Evolutionary conservation across 2,329 filamentous ascomycete genomes (phyloP).

Genomic region (Esteya vermicola): DNA sequence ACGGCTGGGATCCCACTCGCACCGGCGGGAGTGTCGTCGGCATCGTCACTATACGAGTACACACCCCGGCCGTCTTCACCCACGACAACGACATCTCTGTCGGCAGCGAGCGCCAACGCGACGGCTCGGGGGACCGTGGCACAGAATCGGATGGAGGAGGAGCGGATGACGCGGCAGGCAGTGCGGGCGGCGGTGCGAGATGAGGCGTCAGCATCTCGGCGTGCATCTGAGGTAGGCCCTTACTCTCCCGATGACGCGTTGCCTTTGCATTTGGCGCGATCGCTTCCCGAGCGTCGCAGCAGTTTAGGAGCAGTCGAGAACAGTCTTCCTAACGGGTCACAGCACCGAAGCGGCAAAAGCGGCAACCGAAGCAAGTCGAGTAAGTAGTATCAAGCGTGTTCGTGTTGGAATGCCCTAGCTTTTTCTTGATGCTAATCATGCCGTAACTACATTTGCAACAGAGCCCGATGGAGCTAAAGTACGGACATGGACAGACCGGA

Average conservation of each 20-base stretch:
- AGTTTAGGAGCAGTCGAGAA: slow-evolving; percentile 34
- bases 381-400: slow-evolving; percentile 19
- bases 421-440: too few relatives aligned
- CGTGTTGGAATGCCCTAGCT: not conserved
- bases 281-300: slow-evolving; percentile 36
- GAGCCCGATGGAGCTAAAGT: slow-evolving; percentile 75
- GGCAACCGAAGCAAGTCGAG: slow-evolving; percentile 39
- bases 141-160: slow-evolving; percentile 66
- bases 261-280: slow-evolving; percentile 55
- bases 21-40: too few relatives aligned
- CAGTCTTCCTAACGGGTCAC: slow-evolving; percentile 41
- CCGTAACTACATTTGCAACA: too few relatives aligned
- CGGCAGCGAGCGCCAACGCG: slow-evolving; percentile 21
- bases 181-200: slow-evolving; percentile 45
- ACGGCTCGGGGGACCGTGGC: slow-evolving; percentile 53
- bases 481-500: slow-evolving; percentile 87
- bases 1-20: too few relatives aligned
- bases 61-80: slow-evolving; percentile 4
- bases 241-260: not conserved
- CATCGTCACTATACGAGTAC: slow-evolving; percentile 27
- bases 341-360: slow-evolving; percentile 34
- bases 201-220: slow-evolving; percentile 34
- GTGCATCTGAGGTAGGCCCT: slow-evolving; percentile 58
- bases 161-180: slow-evolving; percentile 69
- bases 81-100: slow-evolving; percentile 20